Conservation (phyloP, 345 rosid species). For the Linum tenue region DNA sequence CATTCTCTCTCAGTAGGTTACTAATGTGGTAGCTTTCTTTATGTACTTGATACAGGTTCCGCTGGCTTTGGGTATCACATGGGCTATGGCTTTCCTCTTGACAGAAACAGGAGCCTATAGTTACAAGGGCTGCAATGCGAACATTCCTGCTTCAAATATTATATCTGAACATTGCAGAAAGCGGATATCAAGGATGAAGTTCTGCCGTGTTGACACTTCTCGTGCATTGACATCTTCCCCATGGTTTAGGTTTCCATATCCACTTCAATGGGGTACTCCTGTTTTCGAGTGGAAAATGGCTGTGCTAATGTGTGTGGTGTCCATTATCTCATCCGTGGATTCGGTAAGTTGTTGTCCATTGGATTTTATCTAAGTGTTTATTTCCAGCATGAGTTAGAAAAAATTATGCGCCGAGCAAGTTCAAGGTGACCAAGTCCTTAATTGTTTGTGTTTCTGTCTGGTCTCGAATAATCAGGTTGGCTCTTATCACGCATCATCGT, state of each 20-base stretch:
- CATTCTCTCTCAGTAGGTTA: neutral
- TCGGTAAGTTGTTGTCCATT: slow-evolving; percentile 44
- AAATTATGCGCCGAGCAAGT: too few species aligned
- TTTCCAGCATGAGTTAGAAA: neutral
- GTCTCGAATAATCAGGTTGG: slow-evolving; percentile 55
- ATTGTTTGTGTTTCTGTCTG: slow-evolving; percentile 9
- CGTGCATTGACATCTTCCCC: slow-evolving; percentile 78
- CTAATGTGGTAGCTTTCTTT: neutral
- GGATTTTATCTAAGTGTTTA: too few species aligned
- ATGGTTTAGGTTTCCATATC: slow-evolving; percentile 97
- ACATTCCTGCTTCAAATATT: slow-evolving; percentile 34
- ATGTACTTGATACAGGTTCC: slow-evolving; percentile 55
- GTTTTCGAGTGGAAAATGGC: slow-evolving; percentile 87
- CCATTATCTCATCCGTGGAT: slow-evolving; percentile 76
- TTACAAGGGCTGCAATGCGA: slow-evolving; percentile 74
- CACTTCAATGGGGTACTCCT: slow-evolving; percentile 97
- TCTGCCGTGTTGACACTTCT: slow-evolving; percentile 81
- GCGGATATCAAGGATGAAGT: slow-evolving; percentile 68
- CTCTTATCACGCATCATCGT: slow-evolving; percentile 85
- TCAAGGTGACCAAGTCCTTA: too few species aligned
- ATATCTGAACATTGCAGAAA: slow-evolving; percentile 82
- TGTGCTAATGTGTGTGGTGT: slow-evolving; percentile 78
- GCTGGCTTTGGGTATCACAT: slow-evolving; percentile 81
- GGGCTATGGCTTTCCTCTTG: slow-evolving; percentile 85
- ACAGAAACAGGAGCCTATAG: slow-evolving; percentile 77